Conservation (phyloP, 2,329 filamentous ascomycete species). For the Rosellinia necatrix region DNA sequence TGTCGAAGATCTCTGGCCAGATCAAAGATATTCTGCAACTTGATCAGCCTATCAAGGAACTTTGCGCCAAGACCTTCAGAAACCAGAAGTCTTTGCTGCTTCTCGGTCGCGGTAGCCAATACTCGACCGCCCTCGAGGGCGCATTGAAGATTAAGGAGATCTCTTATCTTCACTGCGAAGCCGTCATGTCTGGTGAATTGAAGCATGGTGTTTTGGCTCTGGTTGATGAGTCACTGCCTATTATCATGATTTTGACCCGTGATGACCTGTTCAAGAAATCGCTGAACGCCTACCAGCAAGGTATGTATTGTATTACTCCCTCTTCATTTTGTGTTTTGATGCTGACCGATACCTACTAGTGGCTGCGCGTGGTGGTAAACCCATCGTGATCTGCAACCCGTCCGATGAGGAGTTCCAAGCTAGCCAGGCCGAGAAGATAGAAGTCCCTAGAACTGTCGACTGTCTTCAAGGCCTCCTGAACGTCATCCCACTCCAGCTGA, state of each 20-base stretch:
- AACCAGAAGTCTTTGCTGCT: conserved; percentile 95
- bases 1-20: conserved; percentile 84
- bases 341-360: conserved; percentile 60
- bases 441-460: conserved; percentile 95
- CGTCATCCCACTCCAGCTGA: conserved; percentile 95
- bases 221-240: conserved; percentile 97
- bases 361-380: conserved; percentile 91
- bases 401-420: conserved; percentile 85
- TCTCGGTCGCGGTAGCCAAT: conserved; percentile 92
- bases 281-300: conserved; percentile 98
- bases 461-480: conserved; percentile 96
- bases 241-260: conserved; percentile 98
- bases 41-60: conserved; percentile 90
- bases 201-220: conserved; percentile 98
- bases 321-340: not conserved
- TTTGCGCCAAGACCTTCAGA: conserved; percentile 92
- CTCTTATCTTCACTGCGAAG: conserved; percentile 98
- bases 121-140: conserved; percentile 94
- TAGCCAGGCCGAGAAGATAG: conserved; percentile 92
- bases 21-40: conserved; percentile 91
- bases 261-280: conserved; percentile 98
- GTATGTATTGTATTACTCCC: conserved; percentile 56
- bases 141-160: conserved; percentile 99
- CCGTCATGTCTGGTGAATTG: conserved; percentile 99
- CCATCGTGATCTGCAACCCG: conserved; percentile 98